Evolutionary conservation across 352 stramenopile species (phyloP).

Genomic region (Phytophthora hibernalis): DNA sequence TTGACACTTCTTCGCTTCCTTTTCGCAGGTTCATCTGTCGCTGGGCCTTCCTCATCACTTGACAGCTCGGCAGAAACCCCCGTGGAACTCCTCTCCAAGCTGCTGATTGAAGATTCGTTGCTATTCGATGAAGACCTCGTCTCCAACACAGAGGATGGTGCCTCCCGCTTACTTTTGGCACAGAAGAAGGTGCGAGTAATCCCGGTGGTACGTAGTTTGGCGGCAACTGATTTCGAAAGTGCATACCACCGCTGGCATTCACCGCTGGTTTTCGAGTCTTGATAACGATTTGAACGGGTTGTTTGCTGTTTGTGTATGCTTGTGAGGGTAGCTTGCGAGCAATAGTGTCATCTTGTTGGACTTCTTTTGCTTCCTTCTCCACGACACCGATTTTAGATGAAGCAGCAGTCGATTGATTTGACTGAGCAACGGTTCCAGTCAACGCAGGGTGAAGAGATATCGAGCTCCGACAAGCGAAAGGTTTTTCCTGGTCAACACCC

Average conservation of each 20-base stretch:
- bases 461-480: constrained; percentile 25
- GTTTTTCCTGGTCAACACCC: constrained; percentile 27
- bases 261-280: constrained; percentile 40
- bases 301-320: constrained; percentile 4
- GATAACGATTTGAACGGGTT: constrained; percentile 30
- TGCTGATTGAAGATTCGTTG: constrained; percentile 9
- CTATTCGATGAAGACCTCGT: not conserved
- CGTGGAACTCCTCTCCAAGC: constrained; percentile 16
- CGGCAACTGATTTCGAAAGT: constrained; percentile 77
- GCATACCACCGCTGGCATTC: constrained; percentile 56
- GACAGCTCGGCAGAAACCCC: constrained; percentile 20
- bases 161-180: constrained; percentile 22
- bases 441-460: constrained; percentile 24
- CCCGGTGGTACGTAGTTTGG: constrained; percentile 60
- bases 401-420: constrained; percentile 17
- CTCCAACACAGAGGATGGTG: not conserved
- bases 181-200: constrained; percentile 11
- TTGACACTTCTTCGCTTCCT: constrained; percentile 9
- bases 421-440: constrained; percentile 7
- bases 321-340: constrained; percentile 3
- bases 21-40: constrained; percentile 8
- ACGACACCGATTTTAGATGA: not conserved
- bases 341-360: not conserved
- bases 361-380: constrained; percentile 6
- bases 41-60: constrained; percentile 24